Evolutionary conservation across 208 protist genomes (phyloP).

Genomic region (Trypanosoma vivax): DNA sequence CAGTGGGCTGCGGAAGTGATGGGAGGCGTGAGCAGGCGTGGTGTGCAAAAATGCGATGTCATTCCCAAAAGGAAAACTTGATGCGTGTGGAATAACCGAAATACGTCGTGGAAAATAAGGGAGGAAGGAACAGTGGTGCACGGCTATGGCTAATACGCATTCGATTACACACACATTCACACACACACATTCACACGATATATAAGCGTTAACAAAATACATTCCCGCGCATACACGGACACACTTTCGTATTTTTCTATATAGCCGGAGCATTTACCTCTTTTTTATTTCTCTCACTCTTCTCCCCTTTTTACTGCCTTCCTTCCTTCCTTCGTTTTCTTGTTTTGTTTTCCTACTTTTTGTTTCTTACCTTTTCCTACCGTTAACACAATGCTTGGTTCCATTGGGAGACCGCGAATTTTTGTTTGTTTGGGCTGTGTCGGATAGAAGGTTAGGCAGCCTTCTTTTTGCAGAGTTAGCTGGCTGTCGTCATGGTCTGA

Average conservation of each 20-base stretch:
- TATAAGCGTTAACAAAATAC: no score
- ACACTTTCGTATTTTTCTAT: conserved; percentile 7
- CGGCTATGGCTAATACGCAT: no score
- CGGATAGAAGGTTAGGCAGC: no score
- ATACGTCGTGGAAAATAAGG: background rate
- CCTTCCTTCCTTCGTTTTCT: background rate
- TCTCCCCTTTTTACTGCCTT: conserved; percentile 3
- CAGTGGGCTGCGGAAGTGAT: no score
- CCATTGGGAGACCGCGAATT: no score
- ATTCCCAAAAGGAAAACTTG: background rate
- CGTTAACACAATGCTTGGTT: background rate
- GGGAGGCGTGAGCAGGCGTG: no score
- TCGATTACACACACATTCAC: no score
- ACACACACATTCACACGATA: no score
- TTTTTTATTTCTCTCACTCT: conserved; percentile 16
- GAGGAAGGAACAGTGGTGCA: background rate
- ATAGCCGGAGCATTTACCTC: no score
- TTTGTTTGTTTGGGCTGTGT: conserved; percentile 3
- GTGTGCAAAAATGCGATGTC: no score
- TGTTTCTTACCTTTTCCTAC: conserved; percentile 8
- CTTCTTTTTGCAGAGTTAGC: no score
- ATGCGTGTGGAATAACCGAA: background rate
- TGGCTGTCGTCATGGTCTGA: no score
- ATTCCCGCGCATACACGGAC: background rate
- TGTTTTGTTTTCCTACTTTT: conserved; percentile 3